Evolutionary conservation across 805 yeast species (phyloP).

Genomic region (Ogataea parapolymorpha): DNA sequence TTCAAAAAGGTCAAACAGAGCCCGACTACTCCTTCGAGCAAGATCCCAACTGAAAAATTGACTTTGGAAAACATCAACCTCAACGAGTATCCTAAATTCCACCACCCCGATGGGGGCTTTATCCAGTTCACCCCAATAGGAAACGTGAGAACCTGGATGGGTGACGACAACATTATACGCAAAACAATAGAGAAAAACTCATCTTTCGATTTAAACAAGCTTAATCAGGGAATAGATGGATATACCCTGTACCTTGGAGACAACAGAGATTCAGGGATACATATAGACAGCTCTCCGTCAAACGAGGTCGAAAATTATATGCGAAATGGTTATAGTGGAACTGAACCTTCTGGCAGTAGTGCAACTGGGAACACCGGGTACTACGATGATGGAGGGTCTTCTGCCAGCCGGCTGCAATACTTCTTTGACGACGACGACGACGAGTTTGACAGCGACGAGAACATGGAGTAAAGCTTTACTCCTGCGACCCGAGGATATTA

Average conservation of each 20-base stretch:
- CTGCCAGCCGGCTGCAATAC: constrained; percentile 17
- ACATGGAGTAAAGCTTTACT: constrained; percentile 13
- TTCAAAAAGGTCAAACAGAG: constrained; percentile 32
- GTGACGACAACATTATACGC: constrained; percentile 42
- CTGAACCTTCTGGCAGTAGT: constrained; percentile 10
- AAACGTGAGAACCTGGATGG: constrained; percentile 43
- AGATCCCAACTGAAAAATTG: constrained; percentile 13
- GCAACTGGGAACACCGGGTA: constrained; percentile 7
- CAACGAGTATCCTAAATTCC: constrained; percentile 52
- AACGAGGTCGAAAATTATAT: constrained; percentile 34
- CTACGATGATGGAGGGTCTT: constrained; percentile 22
- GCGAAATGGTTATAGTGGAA: constrained; percentile 28
- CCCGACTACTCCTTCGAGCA: constrained; percentile 7
- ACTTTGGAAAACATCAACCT: constrained; percentile 30
- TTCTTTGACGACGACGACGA: constrained; percentile 20
- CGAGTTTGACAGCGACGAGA: constrained; percentile 20
- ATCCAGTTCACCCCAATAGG: constrained; percentile 64
- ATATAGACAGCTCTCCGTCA: constrained; percentile 26
- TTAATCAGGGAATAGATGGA: constrained; percentile 36
- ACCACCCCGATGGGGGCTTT: constrained; percentile 61
- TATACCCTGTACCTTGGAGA: constrained; percentile 31
- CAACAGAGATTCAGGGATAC: constrained; percentile 5
- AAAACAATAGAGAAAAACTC: constrained; percentile 47
- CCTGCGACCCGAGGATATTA: neutral
- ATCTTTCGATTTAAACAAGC: constrained; percentile 32